phyloP scores from a whole-genome alignment of 2,329 filamentous ascomycete genomes.

The Ceratocystis harringtonii region DNA sequence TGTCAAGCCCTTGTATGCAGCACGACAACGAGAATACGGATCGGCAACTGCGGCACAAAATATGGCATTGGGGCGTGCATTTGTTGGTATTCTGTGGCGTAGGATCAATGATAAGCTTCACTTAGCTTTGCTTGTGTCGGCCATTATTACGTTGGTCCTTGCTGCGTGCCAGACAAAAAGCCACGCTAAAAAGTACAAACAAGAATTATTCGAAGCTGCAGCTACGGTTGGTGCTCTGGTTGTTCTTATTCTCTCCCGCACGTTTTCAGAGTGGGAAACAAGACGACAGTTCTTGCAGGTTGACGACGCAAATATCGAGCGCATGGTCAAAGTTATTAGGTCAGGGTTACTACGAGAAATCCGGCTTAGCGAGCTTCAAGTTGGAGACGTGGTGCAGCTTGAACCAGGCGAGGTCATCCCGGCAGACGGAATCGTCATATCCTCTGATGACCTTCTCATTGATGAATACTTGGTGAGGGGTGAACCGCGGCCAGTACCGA shows the following conservation, averaged over 20 bases:
- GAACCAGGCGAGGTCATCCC: slow-evolving; percentile 61
- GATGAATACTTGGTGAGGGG: slow-evolving; percentile 65
- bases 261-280: slow-evolving; percentile 71
- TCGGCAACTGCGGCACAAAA: background rate
- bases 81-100: slow-evolving; percentile 39
- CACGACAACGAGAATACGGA: slow-evolving; percentile 7
- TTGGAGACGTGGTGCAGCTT: slow-evolving; percentile 58
- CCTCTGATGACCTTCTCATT: slow-evolving; percentile 43
- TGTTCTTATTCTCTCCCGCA: slow-evolving; percentile 61
- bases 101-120: slow-evolving; percentile 72
- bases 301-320: slow-evolving; percentile 65
- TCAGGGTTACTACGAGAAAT: slow-evolving; percentile 57
- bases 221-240: slow-evolving; percentile 64
- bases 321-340: slow-evolving; percentile 59
- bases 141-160: slow-evolving; percentile 57
- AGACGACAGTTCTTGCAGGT: slow-evolving; percentile 67
- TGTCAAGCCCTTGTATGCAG: background rate
- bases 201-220: slow-evolving; percentile 72
- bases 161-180: slow-evolving; percentile 60
- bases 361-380: slow-evolving; percentile 54
- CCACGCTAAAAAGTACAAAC: slow-evolving; percentile 34
- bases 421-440: slow-evolving; percentile 55
- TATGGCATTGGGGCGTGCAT: background rate
- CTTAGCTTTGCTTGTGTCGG: slow-evolving; percentile 55
- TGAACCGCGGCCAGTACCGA: slow-evolving; percentile 58